These are phyloP conservation scores for Acmispon strigosus DNA, from an alignment of 306 rosid species.

Conservation along the genomic window DNA sequence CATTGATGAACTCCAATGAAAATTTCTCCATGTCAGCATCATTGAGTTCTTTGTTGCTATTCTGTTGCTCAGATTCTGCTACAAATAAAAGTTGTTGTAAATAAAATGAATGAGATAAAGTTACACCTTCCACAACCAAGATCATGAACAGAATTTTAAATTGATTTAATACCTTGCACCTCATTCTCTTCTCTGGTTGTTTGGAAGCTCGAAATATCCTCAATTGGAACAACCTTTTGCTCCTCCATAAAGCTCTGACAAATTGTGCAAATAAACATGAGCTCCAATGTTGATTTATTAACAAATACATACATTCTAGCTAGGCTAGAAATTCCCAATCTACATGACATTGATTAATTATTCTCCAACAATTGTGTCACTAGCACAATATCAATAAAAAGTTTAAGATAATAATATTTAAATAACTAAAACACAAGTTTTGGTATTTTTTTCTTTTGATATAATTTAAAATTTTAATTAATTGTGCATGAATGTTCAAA, in stretches of 20 bases:
- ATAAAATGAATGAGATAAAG: background rate
- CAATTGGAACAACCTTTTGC: slow-evolving; percentile 63
- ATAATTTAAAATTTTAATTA: no score
- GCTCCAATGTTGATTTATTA: background rate
- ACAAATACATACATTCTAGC: background rate
- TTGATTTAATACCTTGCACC: slow-evolving; percentile 45
- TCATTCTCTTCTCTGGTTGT: slow-evolving; percentile 40
- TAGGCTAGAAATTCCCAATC: background rate
- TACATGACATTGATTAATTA: no score
- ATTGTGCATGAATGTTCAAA: no score
- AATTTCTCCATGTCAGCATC: slow-evolving; percentile 41
- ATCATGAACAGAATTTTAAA: background rate
- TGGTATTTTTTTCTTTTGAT: background rate
- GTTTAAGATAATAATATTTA: no score
- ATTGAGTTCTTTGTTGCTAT: slow-evolving; percentile 35
- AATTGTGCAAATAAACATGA: background rate
- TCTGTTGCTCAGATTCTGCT: slow-evolving; percentile 32
- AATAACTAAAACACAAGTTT: no score
- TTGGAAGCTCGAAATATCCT: slow-evolving; percentile 51
- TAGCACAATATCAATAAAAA: no score
- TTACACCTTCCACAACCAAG: background rate
- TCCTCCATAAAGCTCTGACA: slow-evolving; percentile 65
- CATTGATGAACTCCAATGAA: slow-evolving; percentile 66
- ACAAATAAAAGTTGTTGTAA: background rate
- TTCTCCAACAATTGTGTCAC: no score